These are phyloP conservation scores for Davidsoniella australis DNA, from an alignment of 2,329 filamentous ascomycete species.

Conservation along the genomic window DNA sequence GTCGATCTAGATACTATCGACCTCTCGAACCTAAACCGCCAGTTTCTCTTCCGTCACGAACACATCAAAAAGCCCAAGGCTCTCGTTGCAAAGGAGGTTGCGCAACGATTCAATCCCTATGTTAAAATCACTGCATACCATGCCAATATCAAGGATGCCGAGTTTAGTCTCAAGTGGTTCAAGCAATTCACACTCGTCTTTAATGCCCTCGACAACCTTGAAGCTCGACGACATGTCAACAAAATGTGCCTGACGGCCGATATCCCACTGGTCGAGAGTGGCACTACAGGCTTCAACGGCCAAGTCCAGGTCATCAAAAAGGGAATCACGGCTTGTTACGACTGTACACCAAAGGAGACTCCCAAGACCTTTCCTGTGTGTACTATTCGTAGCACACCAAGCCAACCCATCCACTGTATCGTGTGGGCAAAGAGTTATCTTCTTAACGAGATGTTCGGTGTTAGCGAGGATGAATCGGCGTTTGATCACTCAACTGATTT, in stretches of 20 bases:
- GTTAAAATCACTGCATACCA: constrained; percentile 79
- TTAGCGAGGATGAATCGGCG: constrained; percentile 68
- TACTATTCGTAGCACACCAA: constrained; percentile 90
- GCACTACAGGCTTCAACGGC: constrained; percentile 93
- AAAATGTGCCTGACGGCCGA: constrained; percentile 89
- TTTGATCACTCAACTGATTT: constrained; percentile 66
- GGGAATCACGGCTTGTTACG: constrained; percentile 85
- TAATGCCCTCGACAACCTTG: constrained; percentile 91
- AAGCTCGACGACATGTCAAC: constrained; percentile 87
- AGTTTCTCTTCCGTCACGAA: constrained; percentile 90
- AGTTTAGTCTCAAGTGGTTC: constrained; percentile 85
- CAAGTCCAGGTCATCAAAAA: constrained; percentile 95
- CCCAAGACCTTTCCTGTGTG: constrained; percentile 92
- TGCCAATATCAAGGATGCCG: constrained; percentile 80
- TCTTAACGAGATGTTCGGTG: constrained; percentile 84
- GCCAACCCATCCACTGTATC: constrained; percentile 94
- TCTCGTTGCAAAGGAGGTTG: constrained; percentile 81
- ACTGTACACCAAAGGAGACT: constrained; percentile 76
- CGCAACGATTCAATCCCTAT: constrained; percentile 74
- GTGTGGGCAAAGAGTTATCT: constrained; percentile 98
- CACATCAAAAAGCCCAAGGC: constrained; percentile 98
- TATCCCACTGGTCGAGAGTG: constrained; percentile 84
- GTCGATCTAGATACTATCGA: constrained; percentile 98
- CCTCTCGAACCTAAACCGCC: constrained; percentile 89
- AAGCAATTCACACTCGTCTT: constrained; percentile 70